These are phyloP conservation scores for Colletotrichum tanaceti DNA, from an alignment of 2,329 filamentous ascomycete species.

Conservation along the genomic window DNA sequence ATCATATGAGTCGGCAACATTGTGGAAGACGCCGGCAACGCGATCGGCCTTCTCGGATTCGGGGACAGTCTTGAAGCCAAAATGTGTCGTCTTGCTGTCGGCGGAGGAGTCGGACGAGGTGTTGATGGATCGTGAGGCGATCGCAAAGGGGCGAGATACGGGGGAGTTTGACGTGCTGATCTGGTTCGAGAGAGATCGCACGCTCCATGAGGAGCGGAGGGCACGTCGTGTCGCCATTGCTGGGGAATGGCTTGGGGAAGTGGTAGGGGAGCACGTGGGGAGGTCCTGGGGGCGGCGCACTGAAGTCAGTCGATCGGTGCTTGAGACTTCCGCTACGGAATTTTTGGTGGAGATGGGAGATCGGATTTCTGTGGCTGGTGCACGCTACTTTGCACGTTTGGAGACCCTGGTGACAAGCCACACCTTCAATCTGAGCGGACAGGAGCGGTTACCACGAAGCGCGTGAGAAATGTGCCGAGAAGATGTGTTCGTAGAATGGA, in stretches of 20 bases:
- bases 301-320: constrained; percentile 30
- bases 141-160: constrained; percentile 45
- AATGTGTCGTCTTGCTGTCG: constrained; percentile 77
- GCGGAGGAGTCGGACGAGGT: constrained; percentile 43
- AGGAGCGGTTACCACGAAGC: background rate
- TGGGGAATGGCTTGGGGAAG: constrained; percentile 13
- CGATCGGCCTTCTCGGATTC: constrained; percentile 78
- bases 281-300: constrained; percentile 31
- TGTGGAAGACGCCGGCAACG: constrained; percentile 93
- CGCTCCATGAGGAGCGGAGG: constrained; percentile 33
- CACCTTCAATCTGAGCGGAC: constrained; percentile 15
- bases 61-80: constrained; percentile 87
- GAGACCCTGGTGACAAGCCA: constrained; percentile 34
- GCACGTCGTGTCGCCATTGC: constrained; percentile 30
- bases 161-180: constrained; percentile 1
- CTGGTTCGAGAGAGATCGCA: constrained; percentile 19
- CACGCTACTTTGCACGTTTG: background rate
- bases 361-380: constrained; percentile 36
- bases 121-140: constrained; percentile 45
- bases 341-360: constrained; percentile 37
- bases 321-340: constrained; percentile 30
- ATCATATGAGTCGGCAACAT: constrained; percentile 93
- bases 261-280: constrained; percentile 30
- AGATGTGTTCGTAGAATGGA: background rate
- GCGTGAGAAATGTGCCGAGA: background rate